Evolutionary conservation across 805 yeast species (phyloP), one percentile per base, ranked within the genome.

Genomic region (Yamadazyma philogaea): DNA sequence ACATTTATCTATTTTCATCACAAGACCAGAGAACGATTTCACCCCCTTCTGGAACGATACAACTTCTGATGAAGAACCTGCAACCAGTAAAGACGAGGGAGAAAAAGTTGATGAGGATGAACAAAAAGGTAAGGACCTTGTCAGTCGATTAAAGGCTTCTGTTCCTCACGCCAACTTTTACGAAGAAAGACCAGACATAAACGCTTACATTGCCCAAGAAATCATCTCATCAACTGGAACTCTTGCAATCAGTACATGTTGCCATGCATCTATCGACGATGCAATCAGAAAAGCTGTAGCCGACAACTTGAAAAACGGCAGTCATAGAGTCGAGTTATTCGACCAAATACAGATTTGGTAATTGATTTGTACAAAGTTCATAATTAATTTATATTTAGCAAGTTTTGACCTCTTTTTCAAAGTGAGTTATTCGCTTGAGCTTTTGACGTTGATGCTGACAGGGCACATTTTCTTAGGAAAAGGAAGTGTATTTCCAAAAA

Each of bases 201-300:
- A 55, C 1, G 56, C 51, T 15, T 19, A 75, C 15, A 57, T 77
- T 12, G 47, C 48, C 5, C 41, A 53, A 7, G 79, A 74, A 43
- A 57, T 76, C 11, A 41, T 33, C 2, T 64, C 60, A 30, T 49
- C 70, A 15, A 45, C 48, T 12, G 75, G 76, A 7, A 53, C 75
- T 5, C 49, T 71, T 39, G 79, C 75, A 1, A 58, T 77, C 48
- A 72, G 70, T 41, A 65, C 72, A 3, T 77, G 82, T 63, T 78
- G 77, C 18, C 77, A 74, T 55, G 64, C 70, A 20, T 46, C 61
- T 20, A 64, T 75, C 65, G 72, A 64, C 30, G 70, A 65, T 46
- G 61, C 55, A 5, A 46, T 57, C 34, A 58, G 72, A 54, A 49
- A 44, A 31, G 47, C 60, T 1, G 55, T 66, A 24, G 60, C 53